Conservation (phyloP, 352 stramenopile genomes). For the Phytophthora crassamura region DNA sequence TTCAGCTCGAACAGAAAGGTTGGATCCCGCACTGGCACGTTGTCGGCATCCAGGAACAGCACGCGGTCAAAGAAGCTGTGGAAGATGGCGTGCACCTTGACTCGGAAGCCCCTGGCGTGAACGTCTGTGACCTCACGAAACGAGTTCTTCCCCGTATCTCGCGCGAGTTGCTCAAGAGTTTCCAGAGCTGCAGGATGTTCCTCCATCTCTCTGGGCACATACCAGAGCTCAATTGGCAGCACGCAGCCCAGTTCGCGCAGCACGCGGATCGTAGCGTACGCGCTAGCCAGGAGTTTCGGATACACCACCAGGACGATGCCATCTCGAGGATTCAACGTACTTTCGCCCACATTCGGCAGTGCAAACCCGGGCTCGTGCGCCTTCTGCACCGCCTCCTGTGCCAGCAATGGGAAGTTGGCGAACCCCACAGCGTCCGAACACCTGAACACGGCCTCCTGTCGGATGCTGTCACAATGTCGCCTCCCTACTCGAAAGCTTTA, state of each 20-base stretch:
- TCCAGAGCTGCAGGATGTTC: slow-evolving; percentile 19
- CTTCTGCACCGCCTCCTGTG: slow-evolving; percentile 13
- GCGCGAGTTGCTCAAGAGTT: slow-evolving; percentile 31
- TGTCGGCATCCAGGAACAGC: slow-evolving; percentile 64
- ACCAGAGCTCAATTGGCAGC: slow-evolving; percentile 63
- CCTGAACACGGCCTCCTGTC: slow-evolving; percentile 34
- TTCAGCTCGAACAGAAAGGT: slow-evolving; percentile 48
- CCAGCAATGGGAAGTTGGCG: slow-evolving; percentile 34
- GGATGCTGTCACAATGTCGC: slow-evolving; percentile 38
- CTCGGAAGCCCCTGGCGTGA: slow-evolving; percentile 44
- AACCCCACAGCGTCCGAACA: slow-evolving; percentile 51
- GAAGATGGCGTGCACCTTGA: slow-evolving; percentile 57
- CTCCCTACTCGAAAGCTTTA: slow-evolving; percentile 35
- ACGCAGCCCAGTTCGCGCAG: slow-evolving; percentile 44
- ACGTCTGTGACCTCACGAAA: slow-evolving; percentile 32
- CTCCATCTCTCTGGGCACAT: slow-evolving; percentile 37
- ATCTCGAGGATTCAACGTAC: slow-evolving; percentile 6
- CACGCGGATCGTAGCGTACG: slow-evolving; percentile 40
- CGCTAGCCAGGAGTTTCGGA: slow-evolving; percentile 46
- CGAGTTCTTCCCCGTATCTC: slow-evolving; percentile 32
- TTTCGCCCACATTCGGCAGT: slow-evolving; percentile 16
- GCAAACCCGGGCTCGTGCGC: slow-evolving; percentile 8
- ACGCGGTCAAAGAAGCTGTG: slow-evolving; percentile 48
- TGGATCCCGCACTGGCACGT: slow-evolving; percentile 49
- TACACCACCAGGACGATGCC: slow-evolving; percentile 66